Evolutionary conservation across 2,329 filamentous ascomycete genomes (phyloP), one percentile per base, ranked within the genome.

Genomic region (Paradendryphiella salina): DNA sequence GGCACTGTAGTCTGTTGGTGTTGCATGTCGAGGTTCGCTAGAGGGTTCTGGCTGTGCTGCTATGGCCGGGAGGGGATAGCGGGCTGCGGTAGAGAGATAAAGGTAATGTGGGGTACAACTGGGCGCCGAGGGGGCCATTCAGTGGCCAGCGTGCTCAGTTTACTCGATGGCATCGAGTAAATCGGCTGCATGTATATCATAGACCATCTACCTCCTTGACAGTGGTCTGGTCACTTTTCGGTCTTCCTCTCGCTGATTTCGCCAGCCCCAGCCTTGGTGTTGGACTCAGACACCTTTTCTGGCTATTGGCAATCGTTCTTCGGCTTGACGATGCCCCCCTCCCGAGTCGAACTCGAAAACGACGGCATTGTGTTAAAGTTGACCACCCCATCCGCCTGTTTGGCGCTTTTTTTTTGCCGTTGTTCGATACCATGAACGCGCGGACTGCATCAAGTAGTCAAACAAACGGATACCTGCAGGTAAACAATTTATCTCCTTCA

Each of bases 121-220:
- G 52, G 41, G 31, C 48, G 38, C 44, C 50, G 32, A 23, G 15
- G 11, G 36, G 40, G 42, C 64, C 60, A 60, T 50, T 65, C 40
- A 65, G 44, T 32, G 35, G 21, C 31, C 38, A 31, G 39, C 49
- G 8, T 48, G 40, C 37, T 48, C 45, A 39, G 31, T 56, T 67
- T 65, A 66, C 64, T 65, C 65, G 57, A 66, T 67, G 40, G 10
- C 33, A 66, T 67, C 60, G 62, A 65, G 62, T 67, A 67, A 67
- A 55, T 14, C 38, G 46, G 31, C 51, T 38, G 48, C 35, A 29
- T 28, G 43, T 58, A 59, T 59, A 59, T 59, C 54, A 54, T 33
- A 46, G 34, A n/a, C 35, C 42, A 15, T 31, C 48, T 37, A 29
- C 46, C 35, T 48, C 38, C 39, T 41, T 51, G 23, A 36, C 47